Conservation (phyloP, 257 asterid genomes). For the Lycium barbarum region DNA sequence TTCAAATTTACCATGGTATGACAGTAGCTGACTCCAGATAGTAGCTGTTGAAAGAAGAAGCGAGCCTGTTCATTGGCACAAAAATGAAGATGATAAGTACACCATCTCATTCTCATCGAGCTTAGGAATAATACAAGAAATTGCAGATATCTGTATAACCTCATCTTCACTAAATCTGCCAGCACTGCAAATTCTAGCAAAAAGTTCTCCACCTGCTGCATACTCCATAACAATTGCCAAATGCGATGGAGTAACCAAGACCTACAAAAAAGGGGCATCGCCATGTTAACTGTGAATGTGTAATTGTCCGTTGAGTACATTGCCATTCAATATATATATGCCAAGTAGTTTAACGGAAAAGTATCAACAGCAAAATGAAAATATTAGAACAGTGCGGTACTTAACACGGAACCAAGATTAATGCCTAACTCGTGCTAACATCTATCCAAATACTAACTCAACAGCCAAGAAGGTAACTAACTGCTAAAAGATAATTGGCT, state of each 20-base stretch:
- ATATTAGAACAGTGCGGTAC: not conserved
- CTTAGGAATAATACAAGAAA: not conserved
- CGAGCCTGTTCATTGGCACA: constrained; percentile 65
- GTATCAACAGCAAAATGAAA: not conserved
- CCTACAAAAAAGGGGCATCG: constrained; percentile 43
- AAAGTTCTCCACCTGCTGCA: constrained; percentile 97
- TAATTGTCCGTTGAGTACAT: not conserved
- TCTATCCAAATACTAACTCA: not conserved
- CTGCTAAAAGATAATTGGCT: not conserved
- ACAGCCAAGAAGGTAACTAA: not conserved
- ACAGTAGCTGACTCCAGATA: constrained; percentile 92
- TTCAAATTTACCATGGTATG: constrained; percentile 69
- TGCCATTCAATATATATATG: not conserved
- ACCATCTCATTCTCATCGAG: not conserved
- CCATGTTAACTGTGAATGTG: not conserved
- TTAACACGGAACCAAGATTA: not conserved
- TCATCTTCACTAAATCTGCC: constrained; percentile 98
- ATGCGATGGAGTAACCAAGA: constrained; percentile 84
- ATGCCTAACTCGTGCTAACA: constrained; percentile 8
- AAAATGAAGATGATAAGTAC: not conserved
- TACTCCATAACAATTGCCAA: constrained; percentile 96
- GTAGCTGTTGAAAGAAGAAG: constrained; percentile 95
- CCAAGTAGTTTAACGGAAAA: not conserved
- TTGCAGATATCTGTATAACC: constrained; percentile 42
- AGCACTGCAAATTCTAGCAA: constrained; percentile 93